phyloP scores from a whole-genome alignment of 2,329 filamentous ascomycete genomes.

The Chrysoporthe cubensis region DNA sequence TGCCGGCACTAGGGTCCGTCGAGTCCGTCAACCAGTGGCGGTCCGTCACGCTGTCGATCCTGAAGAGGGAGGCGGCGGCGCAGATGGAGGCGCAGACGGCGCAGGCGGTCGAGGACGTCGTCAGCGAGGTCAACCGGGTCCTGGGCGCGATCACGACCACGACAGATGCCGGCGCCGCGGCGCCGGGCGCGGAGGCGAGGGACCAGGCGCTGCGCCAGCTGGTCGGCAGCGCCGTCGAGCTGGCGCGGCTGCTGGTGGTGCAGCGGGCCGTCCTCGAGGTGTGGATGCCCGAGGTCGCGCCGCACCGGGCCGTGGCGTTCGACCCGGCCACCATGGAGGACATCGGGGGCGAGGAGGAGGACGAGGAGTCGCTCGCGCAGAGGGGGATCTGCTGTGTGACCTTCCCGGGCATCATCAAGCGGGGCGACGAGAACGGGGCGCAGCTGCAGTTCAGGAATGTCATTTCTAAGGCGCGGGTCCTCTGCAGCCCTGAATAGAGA shows the following conservation, averaged over 20 bases:
- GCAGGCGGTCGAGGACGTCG: constrained; percentile 46
- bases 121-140: constrained; percentile 52
- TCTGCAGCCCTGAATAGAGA: constrained; percentile 56
- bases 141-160: constrained; percentile 58
- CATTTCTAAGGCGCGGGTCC: constrained; percentile 67
- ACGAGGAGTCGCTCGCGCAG: constrained; percentile 56
- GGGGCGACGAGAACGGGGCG: constrained; percentile 66
- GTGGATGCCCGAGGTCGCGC: constrained; percentile 56
- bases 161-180: constrained; percentile 37
- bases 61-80: constrained; percentile 56
- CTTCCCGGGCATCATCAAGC: constrained; percentile 67
- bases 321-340: constrained; percentile 67
- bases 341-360: constrained; percentile 65
- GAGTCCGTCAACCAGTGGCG: constrained; percentile 69
- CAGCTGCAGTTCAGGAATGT: constrained; percentile 65
- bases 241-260: constrained; percentile 59
- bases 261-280: constrained; percentile 63
- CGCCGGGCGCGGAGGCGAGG: constrained; percentile 45
- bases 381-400: constrained; percentile 64
- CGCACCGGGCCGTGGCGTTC: constrained; percentile 60
- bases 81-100: constrained; percentile 52
- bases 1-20: constrained; percentile 42
- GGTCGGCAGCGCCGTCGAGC: constrained; percentile 56
- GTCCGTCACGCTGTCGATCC: constrained; percentile 62
- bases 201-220: constrained; percentile 59